Evolutionary conservation across 805 yeast species (phyloP).

Genomic region (Lipomyces mesembrius): DNA sequence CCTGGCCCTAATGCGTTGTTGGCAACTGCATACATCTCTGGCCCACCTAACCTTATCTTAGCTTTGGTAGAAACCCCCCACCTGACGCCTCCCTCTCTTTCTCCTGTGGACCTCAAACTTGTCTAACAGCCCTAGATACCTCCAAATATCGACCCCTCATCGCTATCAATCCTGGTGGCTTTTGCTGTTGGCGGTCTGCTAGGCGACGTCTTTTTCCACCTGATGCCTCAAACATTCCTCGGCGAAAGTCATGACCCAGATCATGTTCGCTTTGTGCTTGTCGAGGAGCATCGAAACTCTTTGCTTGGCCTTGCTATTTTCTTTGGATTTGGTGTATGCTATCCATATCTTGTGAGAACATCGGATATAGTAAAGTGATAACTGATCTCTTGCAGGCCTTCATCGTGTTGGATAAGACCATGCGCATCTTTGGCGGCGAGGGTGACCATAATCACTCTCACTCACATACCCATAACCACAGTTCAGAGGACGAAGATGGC

Average conservation of each 20-base stretch:
- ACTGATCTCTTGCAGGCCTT: conserved; percentile 45
- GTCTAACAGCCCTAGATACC: conserved; percentile 50
- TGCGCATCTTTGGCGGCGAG: conserved; percentile 52
- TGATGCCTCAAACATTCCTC: conserved; percentile 69
- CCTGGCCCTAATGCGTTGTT: conserved; percentile 66
- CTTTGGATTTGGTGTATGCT: conserved; percentile 56
- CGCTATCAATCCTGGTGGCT: conserved; percentile 60
- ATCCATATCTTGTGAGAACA: not conserved
- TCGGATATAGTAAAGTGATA: not conserved
- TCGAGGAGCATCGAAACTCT: conserved; percentile 57
- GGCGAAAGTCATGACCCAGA: conserved; percentile 54
- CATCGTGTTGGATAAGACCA: conserved; percentile 63
- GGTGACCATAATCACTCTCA: conserved; percentile 53
- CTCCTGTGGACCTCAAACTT: not conserved
- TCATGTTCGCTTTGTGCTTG: conserved; percentile 51
- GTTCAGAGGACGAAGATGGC: conserved; percentile 25
- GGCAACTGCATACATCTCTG: conserved; percentile 67
- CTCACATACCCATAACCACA: conserved; percentile 48
- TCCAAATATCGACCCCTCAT: conserved; percentile 56
- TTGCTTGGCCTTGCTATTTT: conserved; percentile 61
- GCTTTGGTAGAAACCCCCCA: conserved; percentile 44
- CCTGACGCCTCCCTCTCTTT: too few species aligned
- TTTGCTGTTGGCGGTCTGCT: conserved; percentile 78
- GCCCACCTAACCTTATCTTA: conserved; percentile 64
- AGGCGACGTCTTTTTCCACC: conserved; percentile 74